Evolutionary conservation across 176 grass and related monocot genomes (phyloP).

Genomic region (Luzula sylvatica): DNA sequence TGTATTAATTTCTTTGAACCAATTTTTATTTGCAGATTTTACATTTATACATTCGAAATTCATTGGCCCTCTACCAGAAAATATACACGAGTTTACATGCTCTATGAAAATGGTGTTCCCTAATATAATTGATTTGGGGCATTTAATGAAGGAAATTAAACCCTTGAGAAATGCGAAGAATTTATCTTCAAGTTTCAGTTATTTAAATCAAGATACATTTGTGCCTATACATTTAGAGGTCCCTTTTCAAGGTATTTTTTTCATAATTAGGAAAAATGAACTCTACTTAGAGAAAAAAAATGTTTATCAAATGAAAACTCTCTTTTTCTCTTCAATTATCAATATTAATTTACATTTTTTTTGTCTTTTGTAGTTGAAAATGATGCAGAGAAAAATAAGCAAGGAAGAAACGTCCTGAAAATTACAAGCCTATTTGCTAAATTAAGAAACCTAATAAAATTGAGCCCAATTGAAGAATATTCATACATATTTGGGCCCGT

Average conservation of each 20-base stretch:
- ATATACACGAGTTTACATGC: conserved; percentile 60
- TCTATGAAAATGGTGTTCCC: conserved; percentile 80
- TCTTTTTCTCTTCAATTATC: too few relatives aligned
- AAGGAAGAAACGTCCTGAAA: conserved; percentile 60
- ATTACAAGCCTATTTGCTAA: conserved; percentile 71
- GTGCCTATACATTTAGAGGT: conserved; percentile 63
- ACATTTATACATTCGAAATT: conserved; percentile 90
- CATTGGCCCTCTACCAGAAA: conserved; percentile 56
- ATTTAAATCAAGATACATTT: conserved; percentile 56
- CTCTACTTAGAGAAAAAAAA: too few relatives aligned
- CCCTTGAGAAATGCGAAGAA: conserved; percentile 78
- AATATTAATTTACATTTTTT: conserved; percentile 4
- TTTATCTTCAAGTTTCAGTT: conserved; percentile 57
- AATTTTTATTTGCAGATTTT: conserved; percentile 44
- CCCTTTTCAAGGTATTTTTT: conserved; percentile 54
- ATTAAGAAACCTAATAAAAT: conserved; percentile 45
- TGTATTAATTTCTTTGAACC: background rate
- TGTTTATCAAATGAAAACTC: too few relatives aligned
- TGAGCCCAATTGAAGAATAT: conserved; percentile 52
- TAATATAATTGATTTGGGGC: conserved; percentile 68
- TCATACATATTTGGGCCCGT: conserved; percentile 57
- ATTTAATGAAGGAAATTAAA: conserved; percentile 68
- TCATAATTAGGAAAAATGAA: too few relatives aligned
- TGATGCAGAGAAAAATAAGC: conserved; percentile 30
- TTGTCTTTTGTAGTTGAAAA: conserved; percentile 44